These are phyloP conservation scores for Podaxis carcinomalis DNA, from an alignment of 768 basidiomycete species.

Conservation along the genomic window DNA sequence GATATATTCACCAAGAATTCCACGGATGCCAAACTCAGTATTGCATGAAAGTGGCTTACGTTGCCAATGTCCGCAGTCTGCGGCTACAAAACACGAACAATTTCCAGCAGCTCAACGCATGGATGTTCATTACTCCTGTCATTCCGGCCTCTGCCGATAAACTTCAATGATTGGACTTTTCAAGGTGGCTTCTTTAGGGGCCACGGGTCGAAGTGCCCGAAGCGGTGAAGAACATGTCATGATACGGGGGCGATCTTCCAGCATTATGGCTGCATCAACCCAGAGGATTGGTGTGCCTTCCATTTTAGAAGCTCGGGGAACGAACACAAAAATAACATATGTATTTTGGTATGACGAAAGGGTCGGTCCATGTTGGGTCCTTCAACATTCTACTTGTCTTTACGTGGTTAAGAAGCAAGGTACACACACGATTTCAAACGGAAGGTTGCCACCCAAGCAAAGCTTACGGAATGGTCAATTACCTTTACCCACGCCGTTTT, in stretches of 20 bases:
- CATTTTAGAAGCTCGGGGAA: constrained; percentile 2
- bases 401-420: constrained; percentile 3
- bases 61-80: neutral
- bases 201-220: neutral
- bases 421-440: constrained; percentile 3
- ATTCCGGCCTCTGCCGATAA: constrained; percentile 10
- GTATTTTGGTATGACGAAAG: constrained; percentile 7
- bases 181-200: constrained; percentile 6
- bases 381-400: constrained; percentile 3
- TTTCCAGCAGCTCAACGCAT: neutral
- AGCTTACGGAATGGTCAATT: neutral
- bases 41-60: neutral
- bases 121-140: constrained; percentile 6
- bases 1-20: neutral
- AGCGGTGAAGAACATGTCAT: constrained; percentile 4
- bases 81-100: neutral
- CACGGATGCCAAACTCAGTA: neutral
- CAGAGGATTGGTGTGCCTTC: constrained; percentile 5
- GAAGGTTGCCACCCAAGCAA: neutral
- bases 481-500: neutral
- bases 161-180: neutral
- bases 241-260: neutral
- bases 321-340: constrained; percentile 1
- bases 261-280: neutral
- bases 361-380: neutral